Base-by-base conservation (phyloP, 2,329 filamentous ascomycete genomes). In the Aspergillus fumigatiaffinis region DNA sequence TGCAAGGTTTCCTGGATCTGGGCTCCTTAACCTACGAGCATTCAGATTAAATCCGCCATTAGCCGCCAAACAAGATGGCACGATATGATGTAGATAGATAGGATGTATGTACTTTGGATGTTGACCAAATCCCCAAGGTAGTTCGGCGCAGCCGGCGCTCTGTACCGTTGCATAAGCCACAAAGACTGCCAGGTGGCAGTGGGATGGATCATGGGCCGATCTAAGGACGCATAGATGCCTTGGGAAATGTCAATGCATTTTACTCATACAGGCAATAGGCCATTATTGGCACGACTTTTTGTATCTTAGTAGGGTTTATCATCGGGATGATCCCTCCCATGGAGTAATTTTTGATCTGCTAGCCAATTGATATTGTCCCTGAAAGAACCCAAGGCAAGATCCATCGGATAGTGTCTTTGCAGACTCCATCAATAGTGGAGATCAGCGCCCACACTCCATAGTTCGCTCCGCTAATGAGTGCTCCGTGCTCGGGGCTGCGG, bases 141-240 rank as follows among this genome's bases (percentile, higher is more conserved):
- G 14, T 38, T 38, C 6, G 14, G 14, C 17, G 14, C 14, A 17
- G n/a, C 14, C 14, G 6, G 32, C 14, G 17, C 14, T 5, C 32
- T 38, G 2, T 38, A 17, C 32, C 21, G 20, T 20, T 12, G 10
- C n/a, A 23, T 46, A 46, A 46, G 42, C n/a, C 21, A 23, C n/a
- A 23, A 8, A 23, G 21, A 46, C 20, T 46, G 42, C 42, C 42
- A 23, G 20, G 20, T 46, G 42, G 42, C 42, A 46, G n/a, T 20
- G 42, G 32, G 32, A 38, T 10, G 25, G 25, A 23, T 26, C 5
- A 26, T 26, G 50, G 53, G 10, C 35, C 26, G 53, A 42, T 26
- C 51, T 35, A 47, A 42, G 25, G 29, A 59, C 56, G 57, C 53
- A 59, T 51, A 52, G 23, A 52, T 58, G 52, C 50, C 52, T 42